Percentiles rank a stretch among this genome's conserved stretches.
phyloP scores from a whole-genome alignment of 2,329 filamentous ascomycete genomes.

The Colletotrichum orbiculare region DNA sequence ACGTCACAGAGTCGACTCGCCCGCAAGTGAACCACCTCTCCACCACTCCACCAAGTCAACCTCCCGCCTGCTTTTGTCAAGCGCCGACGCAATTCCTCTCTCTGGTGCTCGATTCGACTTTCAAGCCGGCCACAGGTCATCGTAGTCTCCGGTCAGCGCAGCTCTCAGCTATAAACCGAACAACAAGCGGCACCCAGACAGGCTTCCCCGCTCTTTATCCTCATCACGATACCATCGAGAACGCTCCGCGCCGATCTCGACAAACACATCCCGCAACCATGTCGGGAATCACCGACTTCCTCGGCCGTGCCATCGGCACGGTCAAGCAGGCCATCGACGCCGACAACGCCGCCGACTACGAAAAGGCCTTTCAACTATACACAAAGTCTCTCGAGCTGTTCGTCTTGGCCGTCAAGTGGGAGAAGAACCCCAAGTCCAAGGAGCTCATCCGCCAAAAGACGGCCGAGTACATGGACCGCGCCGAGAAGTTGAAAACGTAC shows the following conservation, averaged over 20 bases:
- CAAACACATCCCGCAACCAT: slow-evolving; percentile 61
- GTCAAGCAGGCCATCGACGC: slow-evolving; percentile 98
- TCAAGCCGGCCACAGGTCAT: slow-evolving; percentile 8
- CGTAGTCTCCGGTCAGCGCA: background rate
- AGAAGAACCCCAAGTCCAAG: slow-evolving; percentile 97
- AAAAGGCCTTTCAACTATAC: slow-evolving; percentile 96
- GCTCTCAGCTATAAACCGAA: background rate
- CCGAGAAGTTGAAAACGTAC: slow-evolving; percentile 96
- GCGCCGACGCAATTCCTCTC: slow-evolving; percentile 23
- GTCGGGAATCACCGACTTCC: slow-evolving; percentile 92
- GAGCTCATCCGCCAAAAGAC: slow-evolving; percentile 97
- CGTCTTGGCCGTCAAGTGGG: slow-evolving; percentile 99
- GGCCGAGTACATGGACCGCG: slow-evolving; percentile 97
- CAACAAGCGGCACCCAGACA: slow-evolving; percentile 8
- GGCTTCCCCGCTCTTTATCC: slow-evolving; percentile 34
- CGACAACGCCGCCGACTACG: slow-evolving; percentile 95
- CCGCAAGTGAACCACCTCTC: slow-evolving; percentile 17
- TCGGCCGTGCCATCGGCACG: slow-evolving; percentile 94
- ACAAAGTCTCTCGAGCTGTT: slow-evolving; percentile 96
- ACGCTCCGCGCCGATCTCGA: background rate
- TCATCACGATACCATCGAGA: slow-evolving; percentile 10
- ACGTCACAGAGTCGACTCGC: slow-evolving; percentile 31
- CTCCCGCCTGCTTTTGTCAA: slow-evolving; percentile 13
- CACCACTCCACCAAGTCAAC: slow-evolving; percentile 20
- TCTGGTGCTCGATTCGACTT: background rate